Evolutionary conservation across 2,329 filamentous ascomycete species (phyloP).

Genomic region (Fusarium citri): DNA sequence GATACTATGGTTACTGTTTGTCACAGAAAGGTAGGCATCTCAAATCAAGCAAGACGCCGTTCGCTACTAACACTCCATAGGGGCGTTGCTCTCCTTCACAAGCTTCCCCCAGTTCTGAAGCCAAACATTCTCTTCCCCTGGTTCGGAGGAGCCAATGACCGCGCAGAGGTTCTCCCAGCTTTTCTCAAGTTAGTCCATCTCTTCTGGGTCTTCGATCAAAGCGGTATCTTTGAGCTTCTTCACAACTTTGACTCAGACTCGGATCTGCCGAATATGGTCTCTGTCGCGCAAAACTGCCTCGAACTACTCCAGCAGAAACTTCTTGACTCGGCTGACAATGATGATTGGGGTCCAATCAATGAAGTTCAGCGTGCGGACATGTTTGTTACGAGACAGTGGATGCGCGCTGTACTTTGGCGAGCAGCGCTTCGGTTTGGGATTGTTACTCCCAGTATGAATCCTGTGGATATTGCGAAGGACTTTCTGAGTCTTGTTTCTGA

Average conservation of each 20-base stretch:
- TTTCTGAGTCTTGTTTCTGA: conserved; percentile 57
- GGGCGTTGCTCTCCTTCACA: conserved; percentile 63
- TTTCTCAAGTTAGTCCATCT: conserved; percentile 62
- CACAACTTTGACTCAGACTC: conserved; percentile 53
- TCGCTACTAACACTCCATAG: conserved; percentile 41
- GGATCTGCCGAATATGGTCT: conserved; percentile 47
- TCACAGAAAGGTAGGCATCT: conserved; percentile 55
- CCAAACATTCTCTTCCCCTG: conserved; percentile 54
- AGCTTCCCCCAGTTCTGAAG: conserved; percentile 59
- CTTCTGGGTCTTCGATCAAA: conserved; percentile 63
- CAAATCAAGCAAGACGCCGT: not conserved
- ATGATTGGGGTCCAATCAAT: conserved; percentile 53
- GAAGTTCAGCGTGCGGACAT: conserved; percentile 62
- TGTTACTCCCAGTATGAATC: conserved; percentile 49
- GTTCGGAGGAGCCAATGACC: conserved; percentile 52
- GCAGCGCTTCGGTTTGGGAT: conserved; percentile 52
- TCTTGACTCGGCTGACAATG: conserved; percentile 54
- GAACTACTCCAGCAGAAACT: conserved; percentile 57
- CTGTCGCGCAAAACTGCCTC: conserved; percentile 50
- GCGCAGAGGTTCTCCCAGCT: conserved; percentile 59
- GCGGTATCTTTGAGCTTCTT: conserved; percentile 60
- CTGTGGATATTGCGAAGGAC: conserved; percentile 59
- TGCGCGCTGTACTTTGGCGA: conserved; percentile 62
- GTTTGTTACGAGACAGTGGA: conserved; percentile 63
- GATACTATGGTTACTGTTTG: conserved; percentile 61